A percentile compares a stretch with the other conserved stretches of the same genome.
Evolutionary conservation across 768 basidiomycete genomes (phyloP).

Genomic region (Lactifluus pinguis): DNA sequence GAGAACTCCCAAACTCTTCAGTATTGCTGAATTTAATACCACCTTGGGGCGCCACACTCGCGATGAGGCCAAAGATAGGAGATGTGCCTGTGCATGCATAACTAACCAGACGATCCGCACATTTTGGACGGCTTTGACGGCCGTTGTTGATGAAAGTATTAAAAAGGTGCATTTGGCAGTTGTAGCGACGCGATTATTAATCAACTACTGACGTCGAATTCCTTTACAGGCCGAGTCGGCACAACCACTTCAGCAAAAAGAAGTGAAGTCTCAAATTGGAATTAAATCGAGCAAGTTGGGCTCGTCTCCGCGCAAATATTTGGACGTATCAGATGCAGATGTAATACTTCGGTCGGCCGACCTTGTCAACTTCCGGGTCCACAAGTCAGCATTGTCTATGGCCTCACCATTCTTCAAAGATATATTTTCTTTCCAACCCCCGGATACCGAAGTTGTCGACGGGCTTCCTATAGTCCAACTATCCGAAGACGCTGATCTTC

Average conservation of each 20-base stretch:
- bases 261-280: neutral
- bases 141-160: neutral
- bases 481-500: constrained; percentile 1
- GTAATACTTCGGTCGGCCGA: constrained; percentile 3
- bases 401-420: constrained; percentile 7
- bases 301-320: neutral
- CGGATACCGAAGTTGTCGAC: neutral
- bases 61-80: neutral
- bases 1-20: neutral
- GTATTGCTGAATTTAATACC: neutral
- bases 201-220: neutral
- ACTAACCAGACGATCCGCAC: neutral
- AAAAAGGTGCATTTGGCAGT: neutral
- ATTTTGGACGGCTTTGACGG: neutral
- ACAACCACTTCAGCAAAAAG: neutral
- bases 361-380: neutral
- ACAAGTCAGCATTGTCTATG: neutral
- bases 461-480: neutral
- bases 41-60: neutral
- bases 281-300: neutral
- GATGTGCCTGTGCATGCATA: neutral
- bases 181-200: neutral
- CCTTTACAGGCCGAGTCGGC: neutral
- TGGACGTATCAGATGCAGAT: neutral
- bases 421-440: neutral